Percentiles rank a stretch among this genome's conserved stretches.
These are phyloP conservation scores for Stemphylium beticola DNA, from an alignment of 2,329 filamentous ascomycete genomes.

Conservation along the genomic window DNA sequence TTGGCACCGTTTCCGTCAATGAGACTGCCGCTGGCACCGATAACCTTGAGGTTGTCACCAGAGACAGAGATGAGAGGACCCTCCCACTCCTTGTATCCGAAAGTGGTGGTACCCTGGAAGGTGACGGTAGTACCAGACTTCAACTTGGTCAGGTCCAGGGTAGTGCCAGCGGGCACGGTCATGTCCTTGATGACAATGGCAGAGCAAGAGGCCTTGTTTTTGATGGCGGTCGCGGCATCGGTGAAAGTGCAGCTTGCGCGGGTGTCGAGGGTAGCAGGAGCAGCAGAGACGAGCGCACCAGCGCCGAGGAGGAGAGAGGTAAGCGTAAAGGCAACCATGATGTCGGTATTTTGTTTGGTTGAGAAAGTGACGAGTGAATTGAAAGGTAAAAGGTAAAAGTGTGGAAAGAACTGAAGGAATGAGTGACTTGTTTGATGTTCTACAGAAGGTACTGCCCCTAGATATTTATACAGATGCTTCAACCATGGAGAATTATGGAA, in stretches of 20 bases:
- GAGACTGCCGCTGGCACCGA: constrained; percentile 61
- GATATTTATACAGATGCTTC: constrained; percentile 23
- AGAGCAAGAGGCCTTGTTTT: constrained; percentile 60
- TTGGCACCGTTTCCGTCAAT: constrained; percentile 63
- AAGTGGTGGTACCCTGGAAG: constrained; percentile 71
- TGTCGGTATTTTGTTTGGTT: constrained; percentile 12
- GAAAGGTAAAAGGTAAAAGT: constrained; percentile 8
- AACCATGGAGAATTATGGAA: neutral
- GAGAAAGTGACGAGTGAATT: constrained; percentile 16
- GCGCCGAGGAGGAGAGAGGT: constrained; percentile 33
- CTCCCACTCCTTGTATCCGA: constrained; percentile 69
- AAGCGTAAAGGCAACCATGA: constrained; percentile 31
- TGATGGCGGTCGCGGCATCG: constrained; percentile 56
- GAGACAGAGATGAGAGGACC: constrained; percentile 69
- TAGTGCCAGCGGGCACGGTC: constrained; percentile 63
- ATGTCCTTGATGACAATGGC: constrained; percentile 62
- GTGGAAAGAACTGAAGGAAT: constrained; percentile 4
- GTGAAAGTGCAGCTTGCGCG: constrained; percentile 62
- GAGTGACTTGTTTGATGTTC: constrained; percentile 1
- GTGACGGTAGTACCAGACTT: constrained; percentile 61
- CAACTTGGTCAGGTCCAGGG: constrained; percentile 64
- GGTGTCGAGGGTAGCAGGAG: constrained; percentile 36
- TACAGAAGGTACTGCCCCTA: neutral
- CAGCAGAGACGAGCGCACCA: constrained; percentile 39
- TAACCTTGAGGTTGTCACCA: constrained; percentile 65